These are phyloP conservation scores for Patellifolia procumbens DNA, from an alignment of 179 eudicot genomes.

Conservation along the genomic window DNA sequence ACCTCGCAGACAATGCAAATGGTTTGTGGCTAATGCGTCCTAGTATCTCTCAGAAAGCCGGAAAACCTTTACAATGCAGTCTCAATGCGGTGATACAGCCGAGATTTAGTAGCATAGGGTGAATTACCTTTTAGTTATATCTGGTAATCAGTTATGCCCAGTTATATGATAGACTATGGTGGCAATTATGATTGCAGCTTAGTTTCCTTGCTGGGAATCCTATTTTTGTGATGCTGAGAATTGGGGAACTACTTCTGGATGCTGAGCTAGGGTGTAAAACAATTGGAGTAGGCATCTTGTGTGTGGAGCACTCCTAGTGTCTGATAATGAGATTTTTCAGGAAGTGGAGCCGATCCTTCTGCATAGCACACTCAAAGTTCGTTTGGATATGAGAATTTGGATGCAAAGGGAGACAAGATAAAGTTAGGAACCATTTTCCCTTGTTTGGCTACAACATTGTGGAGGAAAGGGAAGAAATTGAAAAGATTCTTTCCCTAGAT, in stretches of 20 bases:
- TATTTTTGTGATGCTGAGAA: neutral
- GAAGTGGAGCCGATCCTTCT: neutral
- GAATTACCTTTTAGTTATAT: neutral
- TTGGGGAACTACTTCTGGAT: neutral
- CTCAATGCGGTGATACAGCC: too few relatives aligned
- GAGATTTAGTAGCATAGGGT: neutral
- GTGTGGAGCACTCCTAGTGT: neutral
- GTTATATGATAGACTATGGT: too few relatives aligned
- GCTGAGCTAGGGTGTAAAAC: neutral
- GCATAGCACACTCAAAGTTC: neutral
- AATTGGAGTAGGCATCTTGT: neutral
- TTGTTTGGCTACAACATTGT: too few relatives aligned
- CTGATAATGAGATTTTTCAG: neutral
- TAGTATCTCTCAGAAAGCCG: too few relatives aligned
- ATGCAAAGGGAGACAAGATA: too few relatives aligned
- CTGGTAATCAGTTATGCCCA: neutral
- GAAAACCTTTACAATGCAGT: too few relatives aligned
- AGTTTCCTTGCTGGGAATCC: neutral
- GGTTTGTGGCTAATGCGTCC: too few relatives aligned
- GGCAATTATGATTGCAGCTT: neutral
- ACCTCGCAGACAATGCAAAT: too few relatives aligned
- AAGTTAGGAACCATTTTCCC: too few relatives aligned
- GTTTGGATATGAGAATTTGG: too few relatives aligned
- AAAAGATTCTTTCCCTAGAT: too few relatives aligned
- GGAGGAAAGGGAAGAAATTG: too few relatives aligned